Base-by-base conservation (phyloP, 129 eudicot species). In the Scalesia atractyloides region DNA sequence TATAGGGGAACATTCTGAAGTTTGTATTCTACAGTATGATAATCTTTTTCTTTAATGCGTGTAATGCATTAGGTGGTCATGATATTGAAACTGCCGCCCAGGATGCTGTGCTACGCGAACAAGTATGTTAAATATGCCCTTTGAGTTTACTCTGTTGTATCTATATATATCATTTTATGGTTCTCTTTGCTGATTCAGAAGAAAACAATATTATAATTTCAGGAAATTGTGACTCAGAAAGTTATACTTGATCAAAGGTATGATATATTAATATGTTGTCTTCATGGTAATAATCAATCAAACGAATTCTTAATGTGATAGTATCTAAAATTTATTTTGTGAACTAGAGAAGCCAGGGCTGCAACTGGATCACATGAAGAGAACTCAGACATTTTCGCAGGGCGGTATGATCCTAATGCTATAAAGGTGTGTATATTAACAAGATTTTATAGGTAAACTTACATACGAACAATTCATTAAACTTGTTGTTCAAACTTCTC, bases 181-280 rank as follows among this genome's bases (percentile, higher is more conserved):
- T 69, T 69, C 15, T 16, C 30, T 59, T 62, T 61, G 50, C 76
- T 62, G 66, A 77, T 72, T 26, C 15, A 4, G 34, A 24, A 50
- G 14, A 22, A 36, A 26, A 12, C n/a, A 52, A 70, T 16, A 18
- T 53, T 10, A 19, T 75, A 7, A 22, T n/a, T 76, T 82, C 91
- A 94, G 97, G 98, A 94, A 74, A 75, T 86, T 61, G 92, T 76
- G 44, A 82, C 87, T 54, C 96, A 94, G 64, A 83, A 79, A 77
- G 79, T 94, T 67, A 84, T 94, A 61, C 87, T 90, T 73, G 91
- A 82, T 78, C 97, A 86, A 82, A 87, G 98, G 98, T 94, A 73
- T 76, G 77, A 36, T 24, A 24, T 24, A 26, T 24, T 76, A 76
- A 36, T 24, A 24, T 24, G 36, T 24, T 70, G 9, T 71, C 46